These are phyloP conservation scores for Neurospora terricola DNA, from an alignment of 495 filamentous ascomycete genomes.

Conservation along the genomic window DNA sequence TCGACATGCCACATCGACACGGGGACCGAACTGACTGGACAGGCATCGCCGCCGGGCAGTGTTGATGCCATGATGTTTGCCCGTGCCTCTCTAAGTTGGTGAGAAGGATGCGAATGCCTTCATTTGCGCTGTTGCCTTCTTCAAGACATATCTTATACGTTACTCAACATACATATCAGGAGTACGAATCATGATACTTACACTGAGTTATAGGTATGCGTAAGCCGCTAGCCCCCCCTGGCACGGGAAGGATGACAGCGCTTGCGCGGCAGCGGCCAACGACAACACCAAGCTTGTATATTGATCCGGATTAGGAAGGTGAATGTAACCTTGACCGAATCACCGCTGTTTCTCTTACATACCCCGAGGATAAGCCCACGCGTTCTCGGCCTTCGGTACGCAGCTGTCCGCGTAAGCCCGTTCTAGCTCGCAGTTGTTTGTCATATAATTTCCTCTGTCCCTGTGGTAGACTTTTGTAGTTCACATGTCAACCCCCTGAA, in stretches of 20 bases:
- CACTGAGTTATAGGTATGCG: background rate
- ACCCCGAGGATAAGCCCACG: background rate
- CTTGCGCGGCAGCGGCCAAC: background rate
- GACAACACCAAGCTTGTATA: background rate
- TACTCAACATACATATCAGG: background rate
- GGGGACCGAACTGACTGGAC: constrained; percentile 17
- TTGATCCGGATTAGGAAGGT: background rate
- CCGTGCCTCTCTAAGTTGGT: background rate
- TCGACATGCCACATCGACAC: constrained; percentile 18
- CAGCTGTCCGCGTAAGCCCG: background rate
- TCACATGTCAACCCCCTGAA: background rate
- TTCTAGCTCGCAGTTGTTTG: background rate
- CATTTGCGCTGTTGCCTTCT: background rate
- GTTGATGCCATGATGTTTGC: background rate
- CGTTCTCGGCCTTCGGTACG: background rate
- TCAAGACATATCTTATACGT: background rate
- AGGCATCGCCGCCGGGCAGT: background rate
- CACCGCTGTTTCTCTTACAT: background rate
- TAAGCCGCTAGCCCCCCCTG: background rate
- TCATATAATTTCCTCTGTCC: background rate
- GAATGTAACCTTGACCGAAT: background rate
- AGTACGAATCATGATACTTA: background rate
- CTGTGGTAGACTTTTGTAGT: background rate
- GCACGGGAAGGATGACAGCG: background rate
- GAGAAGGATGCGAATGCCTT: background rate